Evolutionary conservation across 768 basidiomycete genomes (phyloP).

Genomic region (Termitomyces bulborhizus): DNA sequence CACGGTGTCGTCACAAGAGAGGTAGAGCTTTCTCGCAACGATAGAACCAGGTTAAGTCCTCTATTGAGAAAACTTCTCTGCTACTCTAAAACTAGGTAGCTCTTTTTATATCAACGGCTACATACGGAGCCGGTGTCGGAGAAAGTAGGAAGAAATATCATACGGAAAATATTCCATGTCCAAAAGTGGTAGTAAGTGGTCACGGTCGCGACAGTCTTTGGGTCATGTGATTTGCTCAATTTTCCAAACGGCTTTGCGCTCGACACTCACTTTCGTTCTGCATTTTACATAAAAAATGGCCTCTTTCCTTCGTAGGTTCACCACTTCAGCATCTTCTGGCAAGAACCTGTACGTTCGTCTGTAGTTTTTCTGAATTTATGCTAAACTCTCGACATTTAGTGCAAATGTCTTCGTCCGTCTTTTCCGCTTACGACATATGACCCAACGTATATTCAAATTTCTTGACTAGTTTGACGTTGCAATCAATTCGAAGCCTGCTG

Average conservation of each 20-base stretch:
- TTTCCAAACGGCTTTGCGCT: background rate
- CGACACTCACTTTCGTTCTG: background rate
- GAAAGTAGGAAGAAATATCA: too few species aligned
- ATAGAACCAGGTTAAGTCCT: too few species aligned
- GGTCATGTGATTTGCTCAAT: conserved; percentile 13
- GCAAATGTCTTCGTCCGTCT: conserved; percentile 32
- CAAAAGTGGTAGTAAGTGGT: too few species aligned
- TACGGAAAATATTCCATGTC: too few species aligned
- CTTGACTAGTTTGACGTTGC: conserved; percentile 51
- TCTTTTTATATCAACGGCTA: too few species aligned
- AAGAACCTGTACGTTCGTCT: conserved; percentile 29
- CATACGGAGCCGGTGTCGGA: too few species aligned
- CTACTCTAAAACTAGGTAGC: too few species aligned
- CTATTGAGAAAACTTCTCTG: too few species aligned
- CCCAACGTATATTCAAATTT: background rate
- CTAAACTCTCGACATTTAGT: conserved; percentile 16
- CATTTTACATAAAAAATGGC: conserved; percentile 28
- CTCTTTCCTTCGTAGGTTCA: conserved; percentile 45
- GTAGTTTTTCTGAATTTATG: conserved; percentile 2
- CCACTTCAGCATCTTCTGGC: conserved; percentile 38
- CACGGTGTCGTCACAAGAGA: too few species aligned
- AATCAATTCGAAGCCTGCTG: conserved; percentile 53
- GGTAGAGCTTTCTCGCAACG: too few species aligned
- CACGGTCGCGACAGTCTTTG: background rate
- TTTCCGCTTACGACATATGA: background rate